A percentile compares a stretch with the other conserved stretches of the same genome.
Evolutionary conservation across 345 rosid species (phyloP).

Genomic region (Isatis tinctoria): DNA sequence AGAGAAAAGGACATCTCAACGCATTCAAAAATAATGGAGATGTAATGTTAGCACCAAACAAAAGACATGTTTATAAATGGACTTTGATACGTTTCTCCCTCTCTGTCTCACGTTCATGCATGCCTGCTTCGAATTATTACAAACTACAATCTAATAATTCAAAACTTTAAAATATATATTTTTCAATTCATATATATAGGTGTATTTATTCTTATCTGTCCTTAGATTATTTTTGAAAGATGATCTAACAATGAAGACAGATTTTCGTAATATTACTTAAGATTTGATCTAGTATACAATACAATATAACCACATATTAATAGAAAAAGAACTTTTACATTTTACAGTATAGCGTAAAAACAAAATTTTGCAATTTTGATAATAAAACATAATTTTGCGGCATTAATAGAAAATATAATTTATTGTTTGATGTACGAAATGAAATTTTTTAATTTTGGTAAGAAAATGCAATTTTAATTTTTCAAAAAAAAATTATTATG

Average conservation of each 20-base stretch:
- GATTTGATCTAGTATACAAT: background rate
- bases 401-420: too few species aligned
- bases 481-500: too few species aligned
- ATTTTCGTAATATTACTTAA: background rate
- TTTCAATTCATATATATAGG: conserved; percentile 1
- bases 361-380: too few species aligned
- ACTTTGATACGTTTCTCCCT: conserved; percentile 25
- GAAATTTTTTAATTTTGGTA: too few species aligned
- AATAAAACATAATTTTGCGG: too few species aligned
- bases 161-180: background rate
- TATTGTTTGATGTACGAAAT: too few species aligned
- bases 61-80: conserved; percentile 22
- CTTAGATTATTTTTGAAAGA: background rate
- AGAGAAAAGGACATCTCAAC: conserved; percentile 26
- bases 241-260: background rate
- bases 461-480: too few species aligned
- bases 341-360: too few species aligned
- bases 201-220: background rate
- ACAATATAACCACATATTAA: background rate
- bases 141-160: conserved; percentile 16
- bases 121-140: conserved; percentile 23
- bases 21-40: conserved; percentile 11
- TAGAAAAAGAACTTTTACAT: too few species aligned
- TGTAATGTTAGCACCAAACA: conserved; percentile 28
- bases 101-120: conserved; percentile 35